Evolutionary conservation across 129 eudicot genomes (phyloP).

Genomic region (Pittosporum tobira): DNA sequence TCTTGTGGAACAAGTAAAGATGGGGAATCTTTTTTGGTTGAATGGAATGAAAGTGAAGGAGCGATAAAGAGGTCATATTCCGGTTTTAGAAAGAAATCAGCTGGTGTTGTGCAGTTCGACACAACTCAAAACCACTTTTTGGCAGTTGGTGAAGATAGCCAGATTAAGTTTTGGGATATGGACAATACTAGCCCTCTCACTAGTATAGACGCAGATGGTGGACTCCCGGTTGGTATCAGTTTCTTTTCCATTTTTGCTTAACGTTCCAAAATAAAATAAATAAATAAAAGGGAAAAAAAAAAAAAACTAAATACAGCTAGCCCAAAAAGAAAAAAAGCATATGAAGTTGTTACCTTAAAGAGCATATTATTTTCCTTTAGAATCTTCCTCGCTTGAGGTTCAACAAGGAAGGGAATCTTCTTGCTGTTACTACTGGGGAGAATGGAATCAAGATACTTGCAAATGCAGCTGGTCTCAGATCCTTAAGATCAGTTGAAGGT

Average conservation of each 20-base stretch:
- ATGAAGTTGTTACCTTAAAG: no score
- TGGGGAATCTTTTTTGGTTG: conserved; percentile 83
- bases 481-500: conserved; percentile 59
- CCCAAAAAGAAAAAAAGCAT: no score
- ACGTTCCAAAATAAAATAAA: no score
- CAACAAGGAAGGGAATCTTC: conserved; percentile 87
- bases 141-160: conserved; percentile 91
- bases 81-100: conserved; percentile 78
- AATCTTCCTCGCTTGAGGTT: conserved; percentile 77
- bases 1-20: conserved; percentile 97
- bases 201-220: conserved; percentile 80
- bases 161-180: conserved; percentile 97
- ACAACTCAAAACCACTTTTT: conserved; percentile 85
- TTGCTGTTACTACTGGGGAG: conserved; percentile 73
- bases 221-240: conserved; percentile 67
- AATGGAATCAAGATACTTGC: conserved; percentile 85
- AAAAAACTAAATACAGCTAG: no score
- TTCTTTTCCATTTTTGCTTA: not conserved
- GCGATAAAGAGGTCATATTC: conserved; percentile 77
- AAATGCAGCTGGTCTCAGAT: conserved; percentile 60
- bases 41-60: conserved; percentile 99
- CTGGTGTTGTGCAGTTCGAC: conserved; percentile 79
- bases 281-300: not conserved
- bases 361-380: conserved; percentile 27
- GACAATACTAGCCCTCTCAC: conserved; percentile 52